Base-by-base conservation (phyloP, 2,329 filamentous ascomycete genomes). In the Hypomyces rosellus region DNA sequence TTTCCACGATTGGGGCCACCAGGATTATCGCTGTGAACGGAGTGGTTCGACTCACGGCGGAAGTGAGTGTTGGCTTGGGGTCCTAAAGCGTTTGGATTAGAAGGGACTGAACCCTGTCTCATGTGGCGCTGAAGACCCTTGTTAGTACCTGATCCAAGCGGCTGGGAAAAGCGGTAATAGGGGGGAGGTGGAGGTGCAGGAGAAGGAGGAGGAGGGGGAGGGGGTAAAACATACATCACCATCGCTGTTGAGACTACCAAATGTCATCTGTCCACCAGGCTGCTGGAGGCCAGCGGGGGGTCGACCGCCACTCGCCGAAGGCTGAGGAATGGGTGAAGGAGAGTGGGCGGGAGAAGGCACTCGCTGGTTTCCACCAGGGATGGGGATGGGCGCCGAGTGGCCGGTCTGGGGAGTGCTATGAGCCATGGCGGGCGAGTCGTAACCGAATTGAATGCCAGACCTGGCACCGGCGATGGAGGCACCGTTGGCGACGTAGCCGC, bases 311-410 rank as follows among this genome's bases (percentile, higher is more conserved):
- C 85, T 88, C 34, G 85, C 84, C 49, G 86, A 82, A 46, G 90
- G 89, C 69, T 92, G 88, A 33, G 93, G 92, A 60, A 97, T 97
- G 4, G 93, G 93, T 39, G 89, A 92, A 4, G 93, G 93, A 42
- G 92, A 96, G 59, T 87, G 85, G 45, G 88, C 84, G 5, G 93
- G 93, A 42, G 91, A 95, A 44, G 84, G 84, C 46, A 92, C 80
- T 61, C 88, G 82, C 55, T 86, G 86, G 70, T 74, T 64, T 74
- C 78, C 62, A 68, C 77, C 69, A 63, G 82, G 83, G 69, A 81
- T 89, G 69, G 74, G 75, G 58, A 80, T 85, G 53, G 77, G 80
- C 36, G 75, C 77, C 57, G 80, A 72, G 57, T 69, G 69, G 56
- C 71, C 66, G 49, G 74, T 68, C 61, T 85, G 80, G 13, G 86